Percentiles rank a stretch among this genome's conserved stretches.
These are phyloP conservation scores for Colletotrichum horii DNA, from an alignment of 2,329 filamentous ascomycete genomes.

Conservation along the genomic window DNA sequence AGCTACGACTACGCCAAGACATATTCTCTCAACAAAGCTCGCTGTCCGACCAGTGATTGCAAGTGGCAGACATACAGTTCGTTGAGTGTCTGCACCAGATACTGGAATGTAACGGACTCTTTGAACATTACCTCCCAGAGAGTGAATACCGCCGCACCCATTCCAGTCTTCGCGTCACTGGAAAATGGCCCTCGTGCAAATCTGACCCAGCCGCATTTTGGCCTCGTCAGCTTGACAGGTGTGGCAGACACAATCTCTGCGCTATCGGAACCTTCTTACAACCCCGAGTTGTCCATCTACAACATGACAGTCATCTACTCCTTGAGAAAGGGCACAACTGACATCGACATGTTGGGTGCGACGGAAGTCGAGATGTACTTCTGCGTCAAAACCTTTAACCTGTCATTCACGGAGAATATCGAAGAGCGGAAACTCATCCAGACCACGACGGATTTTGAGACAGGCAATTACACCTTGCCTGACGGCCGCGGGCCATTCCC, in stretches of 20 bases:
- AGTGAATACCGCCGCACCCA: not conserved
- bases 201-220: not conserved
- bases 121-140: not conserved
- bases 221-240: not conserved
- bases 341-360: not conserved
- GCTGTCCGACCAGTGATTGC: not conserved
- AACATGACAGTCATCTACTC: slow-evolving; percentile 3
- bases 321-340: not conserved
- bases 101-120: not conserved
- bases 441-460: not conserved
- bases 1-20: not conserved
- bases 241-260: not conserved
- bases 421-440: not conserved
- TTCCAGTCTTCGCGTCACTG: not conserved
- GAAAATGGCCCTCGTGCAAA: not conserved
- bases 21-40: not conserved
- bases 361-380: not conserved
- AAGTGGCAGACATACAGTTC: not conserved
- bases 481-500: not conserved
- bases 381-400: not conserved
- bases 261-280: not conserved
- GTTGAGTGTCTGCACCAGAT: not conserved
- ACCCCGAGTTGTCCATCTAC: not conserved
- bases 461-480: not conserved
- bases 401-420: not conserved